Percentiles rank a stretch among this genome's conserved stretches.
These are phyloP conservation scores for Gillenia trifoliata DNA, from an alignment of 306 rosid species.

Conservation along the genomic window DNA sequence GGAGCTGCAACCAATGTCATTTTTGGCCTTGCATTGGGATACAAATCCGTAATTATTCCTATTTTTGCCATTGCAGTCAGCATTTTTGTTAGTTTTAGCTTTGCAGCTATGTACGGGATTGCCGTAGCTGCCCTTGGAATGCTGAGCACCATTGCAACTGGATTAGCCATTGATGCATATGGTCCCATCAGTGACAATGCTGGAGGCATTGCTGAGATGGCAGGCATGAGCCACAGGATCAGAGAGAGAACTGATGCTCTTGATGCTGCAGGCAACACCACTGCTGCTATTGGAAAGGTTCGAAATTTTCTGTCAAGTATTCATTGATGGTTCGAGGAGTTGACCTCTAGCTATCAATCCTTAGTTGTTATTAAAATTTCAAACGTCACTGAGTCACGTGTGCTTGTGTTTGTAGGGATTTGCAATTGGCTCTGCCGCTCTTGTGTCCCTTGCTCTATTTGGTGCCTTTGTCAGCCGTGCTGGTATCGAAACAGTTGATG, in stretches of 20 bases:
- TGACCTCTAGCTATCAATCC: neutral
- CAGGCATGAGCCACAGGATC: conserved; percentile 93
- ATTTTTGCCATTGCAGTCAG: conserved; percentile 88
- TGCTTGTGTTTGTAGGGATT: conserved; percentile 54
- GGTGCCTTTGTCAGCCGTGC: conserved; percentile 99
- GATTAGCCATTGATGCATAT: conserved; percentile 94
- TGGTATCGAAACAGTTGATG: conserved; percentile 61
- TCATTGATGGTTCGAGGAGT: neutral
- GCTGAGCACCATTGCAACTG: conserved; percentile 95
- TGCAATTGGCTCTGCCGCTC: conserved; percentile 96
- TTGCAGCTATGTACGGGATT: conserved; percentile 97
- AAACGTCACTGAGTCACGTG: neutral
- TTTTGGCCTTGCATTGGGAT: conserved; percentile 98
- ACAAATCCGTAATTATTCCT: conserved; percentile 95
- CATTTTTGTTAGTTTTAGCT: conserved; percentile 87
- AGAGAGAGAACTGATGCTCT: conserved; percentile 98
- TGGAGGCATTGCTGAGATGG: conserved; percentile 99
- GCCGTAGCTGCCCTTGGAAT: conserved; percentile 98
- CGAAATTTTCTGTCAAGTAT: neutral
- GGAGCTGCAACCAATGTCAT: conserved; percentile 98
- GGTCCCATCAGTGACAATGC: conserved; percentile 99
- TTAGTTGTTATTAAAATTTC: neutral
- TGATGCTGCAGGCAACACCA: conserved; percentile 97
- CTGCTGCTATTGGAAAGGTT: conserved; percentile 98
- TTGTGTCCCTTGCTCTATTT: conserved; percentile 94